Evolutionary conservation across 176 grass and related monocot genomes (phyloP), one percentile per base, ranked within the genome.

Genomic region (Zizania latifolia): DNA sequence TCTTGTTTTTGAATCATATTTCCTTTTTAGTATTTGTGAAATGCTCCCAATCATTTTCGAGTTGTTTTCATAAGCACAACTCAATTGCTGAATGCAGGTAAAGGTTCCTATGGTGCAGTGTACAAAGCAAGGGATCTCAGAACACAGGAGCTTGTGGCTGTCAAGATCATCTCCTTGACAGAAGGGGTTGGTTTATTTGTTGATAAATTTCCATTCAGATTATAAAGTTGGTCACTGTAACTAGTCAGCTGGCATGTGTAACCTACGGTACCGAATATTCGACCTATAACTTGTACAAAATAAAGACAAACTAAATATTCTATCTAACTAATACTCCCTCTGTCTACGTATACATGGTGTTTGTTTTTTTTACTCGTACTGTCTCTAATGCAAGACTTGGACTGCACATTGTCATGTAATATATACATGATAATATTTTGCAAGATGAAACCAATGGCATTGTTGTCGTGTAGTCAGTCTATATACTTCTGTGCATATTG

Each of bases 51-150:
- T 63, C 21, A 61, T 45, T 44, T 55, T 59, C 11, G 39, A 77
- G 36, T 6, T 78, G 43, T 78, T 84, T 92, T 43, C 22, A 17
- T 76, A 70, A 73, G 33, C 71, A 80, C 45, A 70, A 57, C 58
- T 74, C 61, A 51, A 65, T 55, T 37, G 53, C 17, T 71, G 65
- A 76, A 74, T 89, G 82, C 84, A 99, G 95, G 95, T 28, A 94
- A 99, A 88, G 95, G 95, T 78, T 99, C 95, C 27, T 99, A 99
- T 88, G 95, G 95, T 70, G 95, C 95, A 15, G 95, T 99, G 29
- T 99, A 99, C 83, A 99, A 99, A 91, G 95, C 95, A 54, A 99
- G 91, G 74, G 95, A 99, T 86, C 74, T 94, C 34, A 94, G 79
- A 75, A 99, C 91, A 29, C 90, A 93, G 70, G 95, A 99, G 84